Percentiles rank a stretch among this genome's conserved stretches.
Conservation (phyloP, 306 rosid species). For the Macrotyloma uniflorum region DNA sequence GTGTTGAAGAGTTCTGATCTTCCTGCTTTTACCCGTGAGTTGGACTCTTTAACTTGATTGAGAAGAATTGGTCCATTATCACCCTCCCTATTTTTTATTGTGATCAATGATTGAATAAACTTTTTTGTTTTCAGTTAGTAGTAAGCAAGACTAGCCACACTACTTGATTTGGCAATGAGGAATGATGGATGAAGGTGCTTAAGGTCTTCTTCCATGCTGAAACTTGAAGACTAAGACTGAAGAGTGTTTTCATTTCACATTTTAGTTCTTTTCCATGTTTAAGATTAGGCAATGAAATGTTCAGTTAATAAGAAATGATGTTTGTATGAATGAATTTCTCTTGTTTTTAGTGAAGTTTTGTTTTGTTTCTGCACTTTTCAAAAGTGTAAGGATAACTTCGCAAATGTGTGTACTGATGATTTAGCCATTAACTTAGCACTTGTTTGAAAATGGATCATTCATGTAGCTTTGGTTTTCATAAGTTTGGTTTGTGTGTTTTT, state of each 20-base stretch:
- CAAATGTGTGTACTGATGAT: slow-evolving; percentile 15
- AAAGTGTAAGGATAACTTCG: not conserved
- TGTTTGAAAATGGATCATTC: too few species aligned
- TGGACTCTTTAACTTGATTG: not conserved
- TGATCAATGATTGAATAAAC: not conserved
- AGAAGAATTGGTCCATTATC: not conserved
- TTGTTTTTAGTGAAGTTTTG: slow-evolving; percentile 18
- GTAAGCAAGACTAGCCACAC: slow-evolving; percentile 51
- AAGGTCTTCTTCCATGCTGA: slow-evolving; percentile 31
- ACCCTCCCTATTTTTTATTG: not conserved
- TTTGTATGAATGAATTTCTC: slow-evolving; percentile 32
- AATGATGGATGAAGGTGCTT: slow-evolving; percentile 35
- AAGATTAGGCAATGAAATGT: slow-evolving; percentile 32
- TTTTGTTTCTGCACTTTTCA: slow-evolving; percentile 24
- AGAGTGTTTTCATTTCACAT: slow-evolving; percentile 37
- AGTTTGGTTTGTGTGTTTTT: too few species aligned
- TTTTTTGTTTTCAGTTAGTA: slow-evolving; percentile 24
- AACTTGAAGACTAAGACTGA: slow-evolving; percentile 23
- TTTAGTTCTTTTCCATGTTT: slow-evolving; percentile 31
- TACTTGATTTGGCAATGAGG: slow-evolving; percentile 43
- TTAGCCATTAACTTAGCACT: not conserved
- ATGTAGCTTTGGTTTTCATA: too few species aligned
- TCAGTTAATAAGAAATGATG: slow-evolving; percentile 39
- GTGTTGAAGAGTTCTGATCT: slow-evolving; percentile 84
- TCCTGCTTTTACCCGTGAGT: slow-evolving; percentile 68